A percentile compares a stretch with the other conserved stretches of the same genome.
These are phyloP conservation scores for Cladosporium sp. DNA, from an alignment of 2,329 filamentous ascomycete species.

Conservation along the genomic window DNA sequence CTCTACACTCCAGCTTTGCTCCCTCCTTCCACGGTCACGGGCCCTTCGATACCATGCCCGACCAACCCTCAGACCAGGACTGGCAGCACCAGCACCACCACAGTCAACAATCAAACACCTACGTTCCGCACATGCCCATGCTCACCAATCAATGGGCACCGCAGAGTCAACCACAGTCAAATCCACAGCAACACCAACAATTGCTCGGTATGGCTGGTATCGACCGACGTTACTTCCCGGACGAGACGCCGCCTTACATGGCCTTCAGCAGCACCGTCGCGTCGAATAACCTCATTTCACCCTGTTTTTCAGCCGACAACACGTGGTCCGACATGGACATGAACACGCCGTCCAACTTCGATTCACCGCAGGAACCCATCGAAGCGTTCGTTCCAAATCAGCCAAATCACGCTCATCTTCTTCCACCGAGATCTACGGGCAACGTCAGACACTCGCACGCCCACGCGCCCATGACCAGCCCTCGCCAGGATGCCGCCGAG, in stretches of 20 bases:
- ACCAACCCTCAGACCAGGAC: slow-evolving; percentile 19
- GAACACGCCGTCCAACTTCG: slow-evolving; percentile 31
- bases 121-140: slow-evolving; percentile 18
- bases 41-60: slow-evolving; percentile 20
- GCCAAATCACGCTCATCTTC: slow-evolving; percentile 22
- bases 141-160: slow-evolving; percentile 23
- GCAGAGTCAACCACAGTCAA: slow-evolving; percentile 6
- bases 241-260: slow-evolving; percentile 23
- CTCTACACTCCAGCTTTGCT: slow-evolving; percentile 19
- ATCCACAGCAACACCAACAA: slow-evolving; percentile 22
- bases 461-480: slow-evolving; percentile 27
- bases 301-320: slow-evolving; percentile 29
- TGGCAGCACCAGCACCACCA: slow-evolving; percentile 21
- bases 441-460: slow-evolving; percentile 19
- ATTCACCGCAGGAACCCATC: slow-evolving; percentile 26
- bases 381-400: slow-evolving; percentile 27
- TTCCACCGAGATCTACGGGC: slow-evolving; percentile 24
- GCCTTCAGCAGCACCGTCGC: slow-evolving; percentile 24
- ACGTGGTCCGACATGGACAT: slow-evolving; percentile 34
- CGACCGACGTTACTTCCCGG: slow-evolving; percentile 33
- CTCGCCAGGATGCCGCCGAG: slow-evolving; percentile 26
- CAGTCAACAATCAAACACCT: slow-evolving; percentile 11
- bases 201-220: slow-evolving; percentile 29
- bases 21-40: slow-evolving; percentile 18
- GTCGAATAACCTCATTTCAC: slow-evolving; percentile 28